Conservation (phyloP, 169 alveolate genomes). For the Eimeria necatrix region DNA sequence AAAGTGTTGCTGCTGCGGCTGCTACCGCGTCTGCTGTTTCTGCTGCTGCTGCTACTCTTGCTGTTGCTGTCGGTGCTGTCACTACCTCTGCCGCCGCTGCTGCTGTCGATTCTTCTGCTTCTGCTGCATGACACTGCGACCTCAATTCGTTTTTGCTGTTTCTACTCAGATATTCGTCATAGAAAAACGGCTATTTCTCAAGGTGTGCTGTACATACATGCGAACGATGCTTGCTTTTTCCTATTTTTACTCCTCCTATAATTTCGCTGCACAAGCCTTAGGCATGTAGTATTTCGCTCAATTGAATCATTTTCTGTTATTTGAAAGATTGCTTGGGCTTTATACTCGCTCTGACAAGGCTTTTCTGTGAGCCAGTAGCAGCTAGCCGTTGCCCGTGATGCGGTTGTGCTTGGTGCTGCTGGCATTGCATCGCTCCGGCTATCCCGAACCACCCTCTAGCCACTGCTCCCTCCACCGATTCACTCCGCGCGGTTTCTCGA, state of each 20-base stretch:
- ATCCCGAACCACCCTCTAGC: no score
- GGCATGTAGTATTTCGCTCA: background rate
- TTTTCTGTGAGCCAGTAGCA: background rate
- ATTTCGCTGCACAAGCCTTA: background rate
- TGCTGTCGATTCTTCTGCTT: background rate
- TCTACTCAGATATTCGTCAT: conserved; percentile 38
- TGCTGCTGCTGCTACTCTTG: background rate
- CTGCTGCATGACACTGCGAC: background rate
- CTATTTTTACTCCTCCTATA: background rate
- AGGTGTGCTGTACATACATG: background rate
- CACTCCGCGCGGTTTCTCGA: background rate
- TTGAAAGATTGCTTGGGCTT: background rate
- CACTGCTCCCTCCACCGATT: no score
- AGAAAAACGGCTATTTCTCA: conserved; percentile 45
- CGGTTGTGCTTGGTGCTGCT: no score
- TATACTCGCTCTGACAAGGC: no score
- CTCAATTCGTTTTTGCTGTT: background rate
- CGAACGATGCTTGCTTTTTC: background rate
- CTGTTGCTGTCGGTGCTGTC: background rate
- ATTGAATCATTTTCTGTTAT: background rate
- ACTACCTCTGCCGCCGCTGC: background rate
- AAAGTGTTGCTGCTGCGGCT: background rate
- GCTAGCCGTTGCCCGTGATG: background rate
- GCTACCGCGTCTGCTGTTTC: no score
- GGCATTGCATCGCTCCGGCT: no score